Percentiles rank a stretch among this genome's conserved stretches.
These are phyloP conservation scores for Ophiostoma angusticollis DNA, from an alignment of 2,329 filamentous ascomycete species.

Conservation along the genomic window DNA sequence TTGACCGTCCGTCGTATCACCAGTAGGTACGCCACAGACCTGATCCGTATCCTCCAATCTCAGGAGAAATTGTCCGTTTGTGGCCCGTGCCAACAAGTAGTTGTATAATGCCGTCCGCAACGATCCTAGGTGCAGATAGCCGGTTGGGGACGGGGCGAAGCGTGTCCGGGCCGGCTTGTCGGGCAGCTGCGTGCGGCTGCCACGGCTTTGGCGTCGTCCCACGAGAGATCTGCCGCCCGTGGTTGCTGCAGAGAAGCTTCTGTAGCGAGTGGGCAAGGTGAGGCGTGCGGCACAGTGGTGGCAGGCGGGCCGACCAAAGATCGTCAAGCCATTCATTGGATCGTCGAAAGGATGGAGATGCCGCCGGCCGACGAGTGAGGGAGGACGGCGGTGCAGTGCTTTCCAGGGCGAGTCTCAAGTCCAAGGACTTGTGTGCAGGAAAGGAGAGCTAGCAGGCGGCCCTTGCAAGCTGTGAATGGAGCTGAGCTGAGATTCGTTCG, in stretches of 20 bases:
- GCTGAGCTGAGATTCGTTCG: too few species aligned
- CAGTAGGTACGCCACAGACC: slow-evolving; percentile 29
- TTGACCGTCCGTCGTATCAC: background rate
- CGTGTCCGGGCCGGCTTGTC: slow-evolving; percentile 57
- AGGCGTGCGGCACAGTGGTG: slow-evolving; percentile 1
- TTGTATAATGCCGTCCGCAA: slow-evolving; percentile 91
- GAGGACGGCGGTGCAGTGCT: too few species aligned
- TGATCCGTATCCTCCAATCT: slow-evolving; percentile 93
- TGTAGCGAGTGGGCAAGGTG: background rate
- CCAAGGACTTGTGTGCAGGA: too few species aligned
- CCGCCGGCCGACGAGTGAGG: background rate
- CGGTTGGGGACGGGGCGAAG: slow-evolving; percentile 92
- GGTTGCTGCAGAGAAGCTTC: background rate
- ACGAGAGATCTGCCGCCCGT: background rate
- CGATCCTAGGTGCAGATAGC: slow-evolving; percentile 84
- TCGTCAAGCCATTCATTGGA: background rate
- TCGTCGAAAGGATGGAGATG: background rate
- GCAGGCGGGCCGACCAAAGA: slow-evolving; percentile 5
- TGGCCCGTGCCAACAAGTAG: slow-evolving; percentile 77
- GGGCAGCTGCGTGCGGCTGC: slow-evolving; percentile 20
- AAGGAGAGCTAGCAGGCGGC: too few species aligned
- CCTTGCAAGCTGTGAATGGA: too few species aligned
- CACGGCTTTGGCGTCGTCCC: background rate
- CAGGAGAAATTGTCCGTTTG: slow-evolving; percentile 79
- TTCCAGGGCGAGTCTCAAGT: too few species aligned